phyloP scores from a whole-genome alignment of 495 filamentous ascomycete species.

The Glonium stellatum region DNA sequence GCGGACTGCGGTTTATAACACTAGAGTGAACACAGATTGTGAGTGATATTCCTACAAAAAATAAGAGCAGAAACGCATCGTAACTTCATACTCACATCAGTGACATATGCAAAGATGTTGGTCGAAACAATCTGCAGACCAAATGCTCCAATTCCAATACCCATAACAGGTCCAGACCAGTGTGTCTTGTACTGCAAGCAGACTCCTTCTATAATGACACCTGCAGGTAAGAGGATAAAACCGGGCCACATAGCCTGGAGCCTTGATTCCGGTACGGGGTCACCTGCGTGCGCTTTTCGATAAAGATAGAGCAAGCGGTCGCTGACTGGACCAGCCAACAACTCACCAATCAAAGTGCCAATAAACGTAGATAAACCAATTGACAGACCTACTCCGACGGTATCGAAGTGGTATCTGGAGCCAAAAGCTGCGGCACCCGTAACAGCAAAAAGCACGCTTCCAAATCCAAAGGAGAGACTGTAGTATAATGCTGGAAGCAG shows the following conservation, averaged over 20 bases:
- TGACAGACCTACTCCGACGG: constrained; percentile 20
- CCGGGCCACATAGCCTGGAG: constrained; percentile 24
- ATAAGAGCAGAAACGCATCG: too few relatives aligned
- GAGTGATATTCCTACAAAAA: too few relatives aligned
- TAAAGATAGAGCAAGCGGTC: constrained; percentile 26
- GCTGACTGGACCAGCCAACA: constrained; percentile 23
- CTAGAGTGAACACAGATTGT: background rate
- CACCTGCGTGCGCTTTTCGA: constrained; percentile 20
- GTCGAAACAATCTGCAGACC: constrained; percentile 37
- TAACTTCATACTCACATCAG: constrained; percentile 18
- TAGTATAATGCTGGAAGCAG: constrained; percentile 30
- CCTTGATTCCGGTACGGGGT: constrained; percentile 26
- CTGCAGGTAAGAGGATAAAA: constrained; percentile 19
- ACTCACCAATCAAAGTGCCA: constrained; percentile 25
- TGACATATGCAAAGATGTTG: constrained; percentile 33
- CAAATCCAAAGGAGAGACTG: constrained; percentile 27
- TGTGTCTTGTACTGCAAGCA: constrained; percentile 28
- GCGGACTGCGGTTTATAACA: constrained; percentile 42
- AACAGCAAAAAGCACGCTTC: constrained; percentile 30
- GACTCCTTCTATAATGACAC: constrained; percentile 34
- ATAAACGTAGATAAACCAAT: constrained; percentile 19
- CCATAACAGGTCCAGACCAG: constrained; percentile 32
- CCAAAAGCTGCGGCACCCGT: constrained; percentile 29
- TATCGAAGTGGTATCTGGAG: constrained; percentile 28
- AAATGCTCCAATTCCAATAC: constrained; percentile 33